Conservation (phyloP, 2,329 filamentous ascomycete species). For the Talaromyces pinophilus region DNA sequence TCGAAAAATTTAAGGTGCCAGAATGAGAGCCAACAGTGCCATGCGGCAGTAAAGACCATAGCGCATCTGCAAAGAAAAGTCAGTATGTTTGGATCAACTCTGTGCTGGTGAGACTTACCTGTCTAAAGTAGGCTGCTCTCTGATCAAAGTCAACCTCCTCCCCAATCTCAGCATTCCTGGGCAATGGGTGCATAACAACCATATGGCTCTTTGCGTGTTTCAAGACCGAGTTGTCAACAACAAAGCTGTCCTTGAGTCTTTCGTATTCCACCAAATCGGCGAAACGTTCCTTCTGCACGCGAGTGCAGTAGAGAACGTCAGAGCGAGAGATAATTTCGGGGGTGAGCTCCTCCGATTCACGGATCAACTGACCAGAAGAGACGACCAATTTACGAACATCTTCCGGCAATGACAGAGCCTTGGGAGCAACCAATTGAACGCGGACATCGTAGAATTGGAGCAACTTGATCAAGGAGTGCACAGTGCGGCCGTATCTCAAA, state of each 20-base stretch:
- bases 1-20: conserved; percentile 56
- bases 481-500: conserved; percentile 86
- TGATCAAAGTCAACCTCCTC: conserved; percentile 98
- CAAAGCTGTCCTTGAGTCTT: conserved; percentile 80
- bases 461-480: conserved; percentile 92
- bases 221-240: conserved; percentile 86
- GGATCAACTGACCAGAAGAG: conserved; percentile 71
- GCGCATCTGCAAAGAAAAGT: conserved; percentile 70
- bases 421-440: conserved; percentile 86
- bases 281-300: conserved; percentile 96
- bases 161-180: conserved; percentile 86
- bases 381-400: conserved; percentile 73
- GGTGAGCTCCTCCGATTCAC: conserved; percentile 76
- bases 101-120: conserved; percentile 68
- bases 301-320: conserved; percentile 95
- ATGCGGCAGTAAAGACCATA: conserved; percentile 98
- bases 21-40: conserved; percentile 91
- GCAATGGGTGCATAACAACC: conserved; percentile 93
- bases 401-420: conserved; percentile 72
- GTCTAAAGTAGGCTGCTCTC: conserved; percentile 95
- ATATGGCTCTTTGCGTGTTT: conserved; percentile 90
- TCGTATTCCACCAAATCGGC: conserved; percentile 78
- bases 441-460: conserved; percentile 94
- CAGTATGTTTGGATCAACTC: conserved; percentile 37
- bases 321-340: conserved; percentile 81